phyloP scores from a whole-genome alignment of 768 basidiomycete genomes.

The Suillus subalutaceus region DNA sequence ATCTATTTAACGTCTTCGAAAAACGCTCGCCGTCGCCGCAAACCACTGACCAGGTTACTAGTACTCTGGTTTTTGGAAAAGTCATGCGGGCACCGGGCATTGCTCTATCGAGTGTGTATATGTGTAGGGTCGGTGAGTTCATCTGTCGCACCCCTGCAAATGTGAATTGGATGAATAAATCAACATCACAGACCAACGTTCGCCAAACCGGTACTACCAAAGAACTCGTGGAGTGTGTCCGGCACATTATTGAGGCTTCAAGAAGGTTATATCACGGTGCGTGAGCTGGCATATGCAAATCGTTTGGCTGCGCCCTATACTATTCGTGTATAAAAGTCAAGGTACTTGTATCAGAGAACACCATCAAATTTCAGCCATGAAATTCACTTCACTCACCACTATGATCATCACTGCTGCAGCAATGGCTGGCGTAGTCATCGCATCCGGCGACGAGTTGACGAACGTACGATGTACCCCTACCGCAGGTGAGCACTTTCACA shows the following conservation, averaged over 20 bases:
- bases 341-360: neutral
- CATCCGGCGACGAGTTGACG: neutral
- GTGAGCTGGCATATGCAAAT: neutral
- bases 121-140: neutral
- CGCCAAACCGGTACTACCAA: too few relatives aligned
- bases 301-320: neutral
- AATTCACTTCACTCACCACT: too few relatives aligned
- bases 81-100: neutral
- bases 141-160: neutral
- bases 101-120: too few relatives aligned
- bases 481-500: too few relatives aligned
- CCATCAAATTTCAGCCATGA: neutral
- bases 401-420: neutral
- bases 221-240: neutral
- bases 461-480: too few relatives aligned
- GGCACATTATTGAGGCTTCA: neutral
- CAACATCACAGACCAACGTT: neutral
- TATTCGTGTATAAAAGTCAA: neutral
- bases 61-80: neutral
- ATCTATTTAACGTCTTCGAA: too few relatives aligned
- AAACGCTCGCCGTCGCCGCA: neutral
- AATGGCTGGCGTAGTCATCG: neutral
- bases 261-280: neutral
- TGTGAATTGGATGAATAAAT: neutral
- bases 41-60: constrained; percentile 22